A percentile compares a stretch with the other conserved stretches of the same genome.
Evolutionary conservation across 352 stramenopile species (phyloP).

Genomic region (Salisapilia sapeloensis): DNA sequence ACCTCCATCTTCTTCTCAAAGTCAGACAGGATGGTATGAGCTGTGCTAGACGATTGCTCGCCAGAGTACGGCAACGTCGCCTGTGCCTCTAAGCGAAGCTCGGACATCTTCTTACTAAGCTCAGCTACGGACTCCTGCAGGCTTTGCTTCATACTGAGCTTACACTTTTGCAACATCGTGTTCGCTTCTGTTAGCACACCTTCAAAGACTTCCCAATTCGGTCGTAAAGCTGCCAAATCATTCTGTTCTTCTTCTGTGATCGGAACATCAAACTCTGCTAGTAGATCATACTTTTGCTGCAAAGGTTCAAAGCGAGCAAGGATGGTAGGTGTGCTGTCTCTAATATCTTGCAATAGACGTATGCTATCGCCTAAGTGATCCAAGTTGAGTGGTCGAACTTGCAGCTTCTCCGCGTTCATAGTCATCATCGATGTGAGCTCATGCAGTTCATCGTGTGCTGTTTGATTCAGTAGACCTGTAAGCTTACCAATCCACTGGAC

Average conservation of each 20-base stretch:
- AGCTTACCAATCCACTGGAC: constrained; percentile 89
- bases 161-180: constrained; percentile 84
- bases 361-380: constrained; percentile 87
- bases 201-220: constrained; percentile 77
- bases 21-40: constrained; percentile 50
- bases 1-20: constrained; percentile 83
- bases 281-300: constrained; percentile 74
- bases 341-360: constrained; percentile 77
- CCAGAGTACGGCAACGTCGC: constrained; percentile 56
- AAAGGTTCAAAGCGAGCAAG: constrained; percentile 67
- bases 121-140: constrained; percentile 83
- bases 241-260: constrained; percentile 75
- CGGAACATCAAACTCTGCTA: constrained; percentile 81
- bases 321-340: constrained; percentile 52
- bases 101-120: constrained; percentile 72
- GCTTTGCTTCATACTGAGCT: constrained; percentile 92
- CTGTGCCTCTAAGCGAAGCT: constrained; percentile 57
- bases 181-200: constrained; percentile 74
- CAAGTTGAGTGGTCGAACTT: constrained; percentile 72
- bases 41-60: constrained; percentile 29
- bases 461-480: constrained; percentile 84
- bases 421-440: constrained; percentile 83
- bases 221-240: constrained; percentile 42
- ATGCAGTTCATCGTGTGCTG: constrained; percentile 72
- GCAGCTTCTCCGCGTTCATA: constrained; percentile 72